phyloP scores from a whole-genome alignment of 1,284 basidiomycete genomes.

The Cutaneotrichosporon cavernicola region DNA sequence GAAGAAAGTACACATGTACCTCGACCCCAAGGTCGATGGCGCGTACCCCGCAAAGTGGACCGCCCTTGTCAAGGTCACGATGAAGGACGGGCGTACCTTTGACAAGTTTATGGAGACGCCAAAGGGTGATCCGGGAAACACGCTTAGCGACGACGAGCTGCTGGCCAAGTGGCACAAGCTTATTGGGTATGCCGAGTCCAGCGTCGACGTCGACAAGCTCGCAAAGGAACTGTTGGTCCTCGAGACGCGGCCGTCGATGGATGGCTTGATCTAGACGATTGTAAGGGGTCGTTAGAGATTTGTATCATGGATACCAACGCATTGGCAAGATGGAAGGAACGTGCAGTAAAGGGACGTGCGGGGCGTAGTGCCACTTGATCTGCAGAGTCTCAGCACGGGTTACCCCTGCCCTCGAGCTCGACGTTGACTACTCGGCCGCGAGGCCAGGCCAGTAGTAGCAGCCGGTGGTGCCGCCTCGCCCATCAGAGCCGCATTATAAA shows the following conservation, averaged over 20 bases:
- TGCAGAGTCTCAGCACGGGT: too few species aligned
- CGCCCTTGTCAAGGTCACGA: conserved; percentile 12
- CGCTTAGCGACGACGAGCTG: conserved; percentile 11
- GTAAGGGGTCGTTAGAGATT: too few species aligned
- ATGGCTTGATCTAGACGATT: conserved; percentile 9
- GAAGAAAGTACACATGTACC: conserved; percentile 18
- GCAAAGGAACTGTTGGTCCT: conserved; percentile 7
- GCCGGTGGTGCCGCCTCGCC: too few species aligned
- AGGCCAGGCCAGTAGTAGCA: too few species aligned
- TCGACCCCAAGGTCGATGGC: conserved; percentile 6
- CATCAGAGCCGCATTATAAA: too few species aligned
- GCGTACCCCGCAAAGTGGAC: conserved; percentile 15
- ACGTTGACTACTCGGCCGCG: too few species aligned
- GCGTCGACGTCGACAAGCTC: conserved; percentile 6
- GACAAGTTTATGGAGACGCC: conserved; percentile 12
- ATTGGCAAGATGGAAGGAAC: too few species aligned
- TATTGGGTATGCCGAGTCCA: neutral
- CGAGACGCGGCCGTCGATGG: conserved; percentile 12
- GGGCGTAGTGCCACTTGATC: too few species aligned
- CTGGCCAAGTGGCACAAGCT: conserved; percentile 14
- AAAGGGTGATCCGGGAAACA: conserved; percentile 17
- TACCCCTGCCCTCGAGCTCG: too few species aligned
- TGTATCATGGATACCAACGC: too few species aligned
- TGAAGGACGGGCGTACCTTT: conserved; percentile 10
- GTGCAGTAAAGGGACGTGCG: too few species aligned